phyloP scores from a whole-genome alignment of 1,284 basidiomycete species.

The Athelia sp. region DNA sequence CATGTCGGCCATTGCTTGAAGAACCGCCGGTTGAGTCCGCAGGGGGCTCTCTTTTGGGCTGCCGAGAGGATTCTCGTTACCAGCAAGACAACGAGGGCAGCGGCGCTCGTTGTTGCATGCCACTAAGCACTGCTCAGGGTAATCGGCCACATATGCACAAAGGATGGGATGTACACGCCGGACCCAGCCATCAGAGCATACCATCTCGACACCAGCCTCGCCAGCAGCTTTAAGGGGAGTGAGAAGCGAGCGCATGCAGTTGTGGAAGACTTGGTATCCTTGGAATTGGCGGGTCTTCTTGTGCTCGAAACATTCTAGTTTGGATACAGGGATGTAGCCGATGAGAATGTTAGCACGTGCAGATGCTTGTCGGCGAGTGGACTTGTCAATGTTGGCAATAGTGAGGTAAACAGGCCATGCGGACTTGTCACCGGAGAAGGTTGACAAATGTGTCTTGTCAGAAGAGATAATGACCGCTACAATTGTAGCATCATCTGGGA shows the following conservation, averaged over 20 bases:
- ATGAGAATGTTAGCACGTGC: conserved; percentile 9
- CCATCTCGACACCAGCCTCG: conserved; percentile 14
- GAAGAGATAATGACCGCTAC: conserved; percentile 31
- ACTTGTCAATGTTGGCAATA: conserved; percentile 15
- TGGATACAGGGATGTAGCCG: conserved; percentile 10
- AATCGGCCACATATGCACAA: conserved; percentile 20
- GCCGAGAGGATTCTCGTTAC: conserved; percentile 7
- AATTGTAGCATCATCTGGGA: conserved; percentile 25
- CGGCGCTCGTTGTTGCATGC: conserved; percentile 16
- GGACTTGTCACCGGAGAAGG: conserved; percentile 28
- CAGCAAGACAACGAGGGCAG: conserved; percentile 15
- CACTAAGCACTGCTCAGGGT: conserved; percentile 22
- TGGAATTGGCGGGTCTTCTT: neutral
- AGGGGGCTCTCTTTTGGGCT: conserved; percentile 3
- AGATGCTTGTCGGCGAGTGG: conserved; percentile 4
- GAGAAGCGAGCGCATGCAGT: conserved; percentile 16
- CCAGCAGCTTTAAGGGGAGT: conserved; percentile 13
- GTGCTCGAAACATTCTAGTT: conserved; percentile 9
- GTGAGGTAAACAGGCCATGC: conserved; percentile 29
- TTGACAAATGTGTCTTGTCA: conserved; percentile 33
- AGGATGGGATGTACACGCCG: conserved; percentile 15
- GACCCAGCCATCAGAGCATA: conserved; percentile 12
- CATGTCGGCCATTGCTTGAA: conserved; percentile 1
- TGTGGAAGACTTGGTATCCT: conserved; percentile 17
- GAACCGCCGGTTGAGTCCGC: neutral